phyloP scores from a whole-genome alignment of 2,329 filamentous ascomycete species.

The Fusarium sp. region DNA sequence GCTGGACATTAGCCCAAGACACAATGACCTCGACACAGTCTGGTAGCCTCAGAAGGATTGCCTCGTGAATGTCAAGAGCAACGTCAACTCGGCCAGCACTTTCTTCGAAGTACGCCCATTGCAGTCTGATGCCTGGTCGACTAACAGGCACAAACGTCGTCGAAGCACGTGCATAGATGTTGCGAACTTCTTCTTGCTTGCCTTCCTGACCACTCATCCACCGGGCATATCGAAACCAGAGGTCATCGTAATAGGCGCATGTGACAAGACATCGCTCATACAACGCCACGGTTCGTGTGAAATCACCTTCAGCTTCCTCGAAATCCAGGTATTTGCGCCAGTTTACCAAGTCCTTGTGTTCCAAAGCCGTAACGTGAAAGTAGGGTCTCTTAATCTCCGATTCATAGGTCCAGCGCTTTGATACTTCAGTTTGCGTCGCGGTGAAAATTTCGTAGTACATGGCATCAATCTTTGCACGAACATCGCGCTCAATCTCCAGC shows the following conservation, averaged over 20 bases:
- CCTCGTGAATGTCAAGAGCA: constrained; percentile 83
- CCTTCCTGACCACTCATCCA: constrained; percentile 87
- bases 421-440: constrained; percentile 84
- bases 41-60: constrained; percentile 78
- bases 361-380: constrained; percentile 94
- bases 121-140: constrained; percentile 81
- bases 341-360: constrained; percentile 82
- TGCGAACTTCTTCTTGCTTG: constrained; percentile 89
- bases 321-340: constrained; percentile 98
- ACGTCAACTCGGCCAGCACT: constrained; percentile 78
- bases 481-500: constrained; percentile 81
- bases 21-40: constrained; percentile 87
- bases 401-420: constrained; percentile 93
- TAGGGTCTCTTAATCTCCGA: constrained; percentile 95
- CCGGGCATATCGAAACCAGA: constrained; percentile 95
- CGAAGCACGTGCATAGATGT: constrained; percentile 88
- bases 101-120: constrained; percentile 96
- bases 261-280: constrained; percentile 95
- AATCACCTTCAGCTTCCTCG: constrained; percentile 86
- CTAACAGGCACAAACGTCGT: constrained; percentile 88
- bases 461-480: constrained; percentile 80
- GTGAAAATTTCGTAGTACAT: constrained; percentile 84
- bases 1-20: constrained; percentile 85
- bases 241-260: constrained; percentile 94
- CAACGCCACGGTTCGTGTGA: constrained; percentile 76